Base-by-base conservation (phyloP, 2,329 filamentous ascomycete species). In the Ophidiomyces ophidiicola region DNA sequence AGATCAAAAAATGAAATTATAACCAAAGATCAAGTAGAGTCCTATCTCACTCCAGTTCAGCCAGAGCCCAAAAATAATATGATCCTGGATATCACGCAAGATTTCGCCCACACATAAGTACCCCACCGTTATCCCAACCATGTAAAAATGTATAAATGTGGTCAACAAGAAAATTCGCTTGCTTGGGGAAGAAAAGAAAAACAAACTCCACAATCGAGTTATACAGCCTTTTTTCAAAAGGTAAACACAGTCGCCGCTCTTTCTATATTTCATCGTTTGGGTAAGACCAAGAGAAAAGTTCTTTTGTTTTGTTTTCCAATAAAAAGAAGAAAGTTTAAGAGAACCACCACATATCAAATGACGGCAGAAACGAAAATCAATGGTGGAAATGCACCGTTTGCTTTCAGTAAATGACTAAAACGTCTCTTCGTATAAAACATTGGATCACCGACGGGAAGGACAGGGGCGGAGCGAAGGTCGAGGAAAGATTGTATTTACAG, bases 181-280 rank as follows among this genome's bases (percentile, higher is more conserved):
- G 26, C 32, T 36, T 32, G 32, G 24, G 28, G 19, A 28, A 41
- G 29, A 20, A 28, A 12, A 32, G 17, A 35, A 35, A 32, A 31
- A 10, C 29, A 31, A 43, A 46, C 44, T 43, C 44, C 44, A 37
- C 26, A 28, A 25, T 21, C 30, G 31, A n/a, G 30, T 34, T 36
- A 25, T 36, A 37, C 32, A 36, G 38, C 35, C 32, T 31, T 37
- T 37, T 45, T 35, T 23, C 23, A 26, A 25, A 34, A 32, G 25
- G 36, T 31, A 36, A 34, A 34, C 32, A 40, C 24, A 30, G 33
- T 41, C 44, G 44, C 44, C 41, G 36, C 41, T 46, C 44, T 31
- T 33, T 46, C 41, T 45, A 43, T 46, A 36, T 15, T 42, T 46
- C 37, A 46, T 43, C 41, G 36, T 32, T 39, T n/a, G 20, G 33